A percentile compares a stretch with the other conserved stretches of the same genome.
These are phyloP conservation scores for Talaromyces liani DNA, from an alignment of 495 filamentous ascomycete genomes.

Conservation along the genomic window DNA sequence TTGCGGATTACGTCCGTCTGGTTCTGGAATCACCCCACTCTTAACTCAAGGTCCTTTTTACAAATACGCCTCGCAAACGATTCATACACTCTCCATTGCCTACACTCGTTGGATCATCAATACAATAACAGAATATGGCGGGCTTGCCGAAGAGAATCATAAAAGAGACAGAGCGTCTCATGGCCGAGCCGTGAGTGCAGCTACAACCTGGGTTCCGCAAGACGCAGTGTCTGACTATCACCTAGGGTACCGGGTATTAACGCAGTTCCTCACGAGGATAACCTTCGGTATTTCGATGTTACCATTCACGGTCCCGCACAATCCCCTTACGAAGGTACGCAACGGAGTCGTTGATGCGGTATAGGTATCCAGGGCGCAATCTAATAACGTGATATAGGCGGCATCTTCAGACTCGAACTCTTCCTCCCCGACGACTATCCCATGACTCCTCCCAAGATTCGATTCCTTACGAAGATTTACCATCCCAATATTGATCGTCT, in stretches of 20 bases:
- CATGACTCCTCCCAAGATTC: conserved; percentile 97
- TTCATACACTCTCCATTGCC: neutral
- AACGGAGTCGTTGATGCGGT: neutral
- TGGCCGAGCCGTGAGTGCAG: conserved; percentile 82
- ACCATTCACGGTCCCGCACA: conserved; percentile 90
- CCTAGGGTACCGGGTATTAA: conserved; percentile 90
- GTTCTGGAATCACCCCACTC: neutral
- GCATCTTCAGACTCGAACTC: conserved; percentile 93
- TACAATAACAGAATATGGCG: conserved; percentile 23
- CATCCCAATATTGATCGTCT: conserved; percentile 98
- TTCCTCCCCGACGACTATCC: conserved; percentile 99
- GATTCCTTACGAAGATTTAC: conserved; percentile 98
- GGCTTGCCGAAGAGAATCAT: conserved; percentile 92
- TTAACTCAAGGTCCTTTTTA: neutral
- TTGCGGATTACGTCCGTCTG: neutral
- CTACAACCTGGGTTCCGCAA: neutral
- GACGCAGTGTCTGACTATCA: conserved; percentile 6
- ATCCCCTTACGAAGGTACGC: conserved; percentile 83
- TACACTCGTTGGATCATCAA: neutral
- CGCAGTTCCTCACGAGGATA: conserved; percentile 96
- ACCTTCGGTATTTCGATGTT: conserved; percentile 96
- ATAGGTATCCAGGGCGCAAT: neutral
- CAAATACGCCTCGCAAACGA: neutral
- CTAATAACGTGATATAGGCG: conserved; percentile 48
- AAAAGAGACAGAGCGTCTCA: conserved; percentile 96